Conservation (phyloP, 2,329 filamentous ascomycete genomes). For the Knoxdaviesia proteae region DNA sequence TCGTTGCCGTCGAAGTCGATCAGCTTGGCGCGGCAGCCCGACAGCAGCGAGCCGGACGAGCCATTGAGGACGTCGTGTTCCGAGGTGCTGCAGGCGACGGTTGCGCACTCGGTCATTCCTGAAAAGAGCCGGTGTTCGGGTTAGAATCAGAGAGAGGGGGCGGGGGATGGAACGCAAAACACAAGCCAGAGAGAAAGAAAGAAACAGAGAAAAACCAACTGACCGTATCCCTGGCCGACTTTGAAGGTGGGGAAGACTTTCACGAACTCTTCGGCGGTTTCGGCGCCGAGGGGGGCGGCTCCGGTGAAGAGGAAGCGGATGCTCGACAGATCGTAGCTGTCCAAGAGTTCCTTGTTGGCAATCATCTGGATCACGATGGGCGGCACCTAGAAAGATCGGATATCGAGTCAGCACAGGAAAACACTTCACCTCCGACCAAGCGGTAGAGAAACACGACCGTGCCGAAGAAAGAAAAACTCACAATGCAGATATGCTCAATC, state of each 20-base stretch:
- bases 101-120: constrained; percentile 56
- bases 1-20: constrained; percentile 46
- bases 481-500: constrained; percentile 46
- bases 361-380: constrained; percentile 59
- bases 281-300: constrained; percentile 51
- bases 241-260: constrained; percentile 41
- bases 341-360: constrained; percentile 35
- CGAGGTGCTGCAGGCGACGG: constrained; percentile 38
- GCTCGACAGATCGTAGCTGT: constrained; percentile 49
- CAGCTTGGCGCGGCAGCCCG: constrained; percentile 40
- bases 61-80: constrained; percentile 43
- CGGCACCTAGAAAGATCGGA: constrained; percentile 30
- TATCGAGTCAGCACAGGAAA: not conserved
- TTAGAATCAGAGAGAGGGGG: accelerated
- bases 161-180: not conserved
- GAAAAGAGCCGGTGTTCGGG: not conserved
- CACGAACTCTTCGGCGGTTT: constrained; percentile 42
- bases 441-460: too few relatives aligned
- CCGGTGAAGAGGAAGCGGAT: constrained; percentile 47
- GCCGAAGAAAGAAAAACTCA: constrained; percentile 13
- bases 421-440: too few relatives aligned
- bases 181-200: not conserved
- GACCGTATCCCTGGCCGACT: constrained; percentile 55
- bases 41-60: constrained; percentile 46
- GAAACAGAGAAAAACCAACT: constrained; percentile 1